Evolutionary conservation across 2,329 filamentous ascomycete species (phyloP).

Genomic region (Talaromyces piceae): DNA sequence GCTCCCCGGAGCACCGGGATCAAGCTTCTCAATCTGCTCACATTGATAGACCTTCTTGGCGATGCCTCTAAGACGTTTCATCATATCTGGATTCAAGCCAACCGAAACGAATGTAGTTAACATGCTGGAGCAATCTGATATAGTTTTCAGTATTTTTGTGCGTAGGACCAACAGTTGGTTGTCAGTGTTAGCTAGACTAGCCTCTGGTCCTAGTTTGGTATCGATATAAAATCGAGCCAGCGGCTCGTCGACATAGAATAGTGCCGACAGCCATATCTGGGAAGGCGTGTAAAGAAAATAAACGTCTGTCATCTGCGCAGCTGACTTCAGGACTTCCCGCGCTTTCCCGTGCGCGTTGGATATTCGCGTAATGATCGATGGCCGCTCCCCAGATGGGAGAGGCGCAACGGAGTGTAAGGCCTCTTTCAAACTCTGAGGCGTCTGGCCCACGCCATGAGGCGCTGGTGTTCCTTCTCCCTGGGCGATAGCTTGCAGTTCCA

Average conservation of each 20-base stretch:
- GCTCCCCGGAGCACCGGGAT: constrained; percentile 29
- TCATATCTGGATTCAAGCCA: constrained; percentile 31
- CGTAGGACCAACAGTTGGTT: constrained; percentile 27
- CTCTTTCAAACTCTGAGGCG: constrained; percentile 24
- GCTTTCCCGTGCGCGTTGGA: constrained; percentile 64
- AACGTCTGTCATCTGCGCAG: constrained; percentile 81
- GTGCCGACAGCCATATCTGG: constrained; percentile 82
- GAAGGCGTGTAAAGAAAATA: constrained; percentile 95
- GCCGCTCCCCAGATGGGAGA: constrained; percentile 14
- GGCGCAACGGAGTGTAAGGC: constrained; percentile 25
- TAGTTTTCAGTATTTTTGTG: constrained; percentile 29
- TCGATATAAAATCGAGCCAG: constrained; percentile 40
- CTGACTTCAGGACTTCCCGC: constrained; percentile 65
- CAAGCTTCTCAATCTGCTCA: constrained; percentile 42
- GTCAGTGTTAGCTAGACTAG: constrained; percentile 12
- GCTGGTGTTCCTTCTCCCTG: constrained; percentile 47
- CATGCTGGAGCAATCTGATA: constrained; percentile 32
- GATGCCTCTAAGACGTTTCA: constrained; percentile 38
- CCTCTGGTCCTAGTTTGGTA: constrained; percentile 30
- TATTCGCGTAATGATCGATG: constrained; percentile 40
- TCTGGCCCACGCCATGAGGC: constrained; percentile 23
- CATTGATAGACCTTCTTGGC: constrained; percentile 44
- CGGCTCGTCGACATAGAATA: constrained; percentile 63
- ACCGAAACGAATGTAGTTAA: constrained; percentile 34
- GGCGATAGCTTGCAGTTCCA: constrained; percentile 67